These are phyloP conservation scores for Zygnema circumcarinatum DNA, from an alignment of 139 green algal genomes.

Conservation along the genomic window DNA sequence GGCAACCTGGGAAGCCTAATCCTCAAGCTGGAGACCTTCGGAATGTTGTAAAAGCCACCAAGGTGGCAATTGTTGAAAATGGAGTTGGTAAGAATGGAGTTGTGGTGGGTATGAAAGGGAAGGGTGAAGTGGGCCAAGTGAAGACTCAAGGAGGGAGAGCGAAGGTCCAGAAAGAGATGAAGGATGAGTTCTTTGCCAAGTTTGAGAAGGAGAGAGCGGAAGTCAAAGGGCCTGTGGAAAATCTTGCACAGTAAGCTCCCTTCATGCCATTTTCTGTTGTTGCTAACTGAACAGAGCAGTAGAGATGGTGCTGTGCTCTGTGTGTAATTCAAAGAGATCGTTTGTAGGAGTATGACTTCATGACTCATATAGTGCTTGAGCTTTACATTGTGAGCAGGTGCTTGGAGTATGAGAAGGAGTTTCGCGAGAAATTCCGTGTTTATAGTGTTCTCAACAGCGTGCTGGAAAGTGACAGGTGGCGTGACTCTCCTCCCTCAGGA, in stretches of 20 bases:
- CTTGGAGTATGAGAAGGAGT: not conserved
- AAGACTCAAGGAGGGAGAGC: not conserved
- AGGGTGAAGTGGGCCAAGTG: not conserved
- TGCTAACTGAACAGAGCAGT: too few species aligned
- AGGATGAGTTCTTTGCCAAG: not conserved
- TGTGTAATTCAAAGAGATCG: too few species aligned
- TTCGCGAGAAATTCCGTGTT: not conserved
- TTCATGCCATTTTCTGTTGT: not conserved
- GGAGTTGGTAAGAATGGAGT: not conserved
- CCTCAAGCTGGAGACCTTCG: not conserved
- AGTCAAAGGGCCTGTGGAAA: not conserved
- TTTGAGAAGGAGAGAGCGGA: not conserved
- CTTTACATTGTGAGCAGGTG: not conserved
- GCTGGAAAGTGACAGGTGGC: not conserved
- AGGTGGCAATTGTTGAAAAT: not conserved
- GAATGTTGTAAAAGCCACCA: not conserved
- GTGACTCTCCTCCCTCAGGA: too few species aligned
- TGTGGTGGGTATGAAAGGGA: not conserved
- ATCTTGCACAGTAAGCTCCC: not conserved
- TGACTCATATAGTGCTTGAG: too few species aligned
- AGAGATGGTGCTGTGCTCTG: too few species aligned
- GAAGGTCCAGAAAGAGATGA: not conserved
- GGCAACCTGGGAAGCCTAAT: not conserved
- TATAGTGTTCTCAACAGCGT: not conserved
- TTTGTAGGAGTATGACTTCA: too few species aligned